Percentiles rank a stretch among this genome's conserved stretches.
Conservation (phyloP, 352 stramenopile species). For the Pythium dissotocum region DNA sequence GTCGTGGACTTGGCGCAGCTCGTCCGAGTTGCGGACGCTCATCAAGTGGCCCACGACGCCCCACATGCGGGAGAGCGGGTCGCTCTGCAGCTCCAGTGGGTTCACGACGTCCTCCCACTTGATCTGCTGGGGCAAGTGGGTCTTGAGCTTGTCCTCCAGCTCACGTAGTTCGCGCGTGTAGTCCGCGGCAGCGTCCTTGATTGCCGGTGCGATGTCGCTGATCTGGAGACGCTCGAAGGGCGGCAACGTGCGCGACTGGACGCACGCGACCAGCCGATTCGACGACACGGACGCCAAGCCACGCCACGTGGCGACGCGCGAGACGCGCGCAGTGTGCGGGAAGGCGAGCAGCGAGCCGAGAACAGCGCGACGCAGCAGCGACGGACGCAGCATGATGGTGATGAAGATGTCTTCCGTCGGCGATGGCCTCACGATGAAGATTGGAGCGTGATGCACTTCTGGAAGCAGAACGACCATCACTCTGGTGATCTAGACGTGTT, state of each 20-base stretch:
- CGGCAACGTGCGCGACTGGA: conserved; percentile 60
- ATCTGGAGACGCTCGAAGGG: conserved; percentile 71
- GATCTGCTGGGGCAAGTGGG: conserved; percentile 27
- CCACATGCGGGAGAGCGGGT: conserved; percentile 93
- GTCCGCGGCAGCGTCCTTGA: conserved; percentile 49
- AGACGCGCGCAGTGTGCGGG: conserved; percentile 12
- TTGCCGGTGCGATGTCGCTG: conserved; percentile 56
- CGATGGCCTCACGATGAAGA: conserved; percentile 2
- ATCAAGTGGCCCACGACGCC: conserved; percentile 96
- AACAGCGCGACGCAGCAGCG: conserved; percentile 17
- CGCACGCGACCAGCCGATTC: conserved; percentile 60
- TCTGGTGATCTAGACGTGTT: neutral
- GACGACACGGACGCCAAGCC: conserved; percentile 14
- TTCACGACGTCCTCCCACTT: conserved; percentile 91
- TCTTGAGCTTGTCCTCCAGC: conserved; percentile 43
- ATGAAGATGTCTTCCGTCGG: neutral
- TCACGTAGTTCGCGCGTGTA: conserved; percentile 52
- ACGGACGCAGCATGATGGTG: conserved; percentile 17
- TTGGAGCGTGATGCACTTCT: neutral
- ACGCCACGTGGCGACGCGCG: neutral
- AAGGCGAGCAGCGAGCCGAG: conserved; percentile 11
- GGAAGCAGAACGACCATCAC: neutral
- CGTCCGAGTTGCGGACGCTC: conserved; percentile 95
- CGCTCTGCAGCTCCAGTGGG: conserved; percentile 90
- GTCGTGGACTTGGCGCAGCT: conserved; percentile 93